Percentiles rank a stretch among this genome's conserved stretches.
These are phyloP conservation scores for Rosa multiflora DNA, from an alignment of 306 rosid species.

Conservation along the genomic window DNA sequence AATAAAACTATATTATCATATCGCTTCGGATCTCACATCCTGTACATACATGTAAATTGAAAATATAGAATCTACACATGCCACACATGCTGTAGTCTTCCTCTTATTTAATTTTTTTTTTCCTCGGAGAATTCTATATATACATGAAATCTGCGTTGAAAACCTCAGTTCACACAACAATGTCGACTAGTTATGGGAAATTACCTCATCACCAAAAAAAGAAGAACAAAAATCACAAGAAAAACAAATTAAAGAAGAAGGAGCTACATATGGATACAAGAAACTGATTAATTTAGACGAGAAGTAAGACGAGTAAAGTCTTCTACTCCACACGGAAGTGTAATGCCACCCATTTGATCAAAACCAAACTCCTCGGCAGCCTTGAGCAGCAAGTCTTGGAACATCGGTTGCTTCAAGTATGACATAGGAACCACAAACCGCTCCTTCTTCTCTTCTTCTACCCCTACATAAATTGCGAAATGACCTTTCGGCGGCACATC, in stretches of 20 bases:
- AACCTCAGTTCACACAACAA: background rate
- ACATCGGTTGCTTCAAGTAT: conserved; percentile 29
- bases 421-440: conserved; percentile 31
- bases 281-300: background rate
- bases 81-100: background rate
- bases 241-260: background rate
- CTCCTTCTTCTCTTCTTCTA: conserved; percentile 2
- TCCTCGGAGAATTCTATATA: background rate
- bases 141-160: background rate
- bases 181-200: background rate
- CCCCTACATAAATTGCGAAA: conserved; percentile 24
- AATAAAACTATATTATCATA: background rate
- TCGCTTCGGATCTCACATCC: background rate
- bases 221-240: background rate
- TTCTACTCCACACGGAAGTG: conserved; percentile 24
- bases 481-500: conserved; percentile 33
- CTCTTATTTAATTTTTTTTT: background rate
- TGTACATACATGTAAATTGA: background rate
- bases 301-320: conserved; percentile 33
- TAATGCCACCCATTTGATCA: conserved; percentile 21
- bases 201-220: background rate
- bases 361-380: conserved; percentile 32
- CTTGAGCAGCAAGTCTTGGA: conserved; percentile 23
- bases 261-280: background rate
- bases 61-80: background rate